Percentiles rank a stretch among this genome's conserved stretches.
Conservation (phyloP, 2,329 filamentous ascomycete genomes). For the Trichoderma citrinoviride region DNA sequence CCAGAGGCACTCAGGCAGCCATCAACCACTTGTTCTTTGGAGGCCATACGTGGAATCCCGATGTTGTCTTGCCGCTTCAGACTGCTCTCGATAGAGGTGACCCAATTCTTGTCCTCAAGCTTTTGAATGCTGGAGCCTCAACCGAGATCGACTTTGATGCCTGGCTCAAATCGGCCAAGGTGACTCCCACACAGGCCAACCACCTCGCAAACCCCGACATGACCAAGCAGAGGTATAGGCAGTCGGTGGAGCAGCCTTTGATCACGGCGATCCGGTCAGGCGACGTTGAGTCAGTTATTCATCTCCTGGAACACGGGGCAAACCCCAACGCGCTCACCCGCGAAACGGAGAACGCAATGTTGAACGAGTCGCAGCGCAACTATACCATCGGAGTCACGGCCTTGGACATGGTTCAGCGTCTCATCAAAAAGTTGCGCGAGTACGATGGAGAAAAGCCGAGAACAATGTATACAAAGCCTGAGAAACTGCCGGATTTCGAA, state of each 20-base stretch:
- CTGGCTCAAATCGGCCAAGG: slow-evolving; percentile 58
- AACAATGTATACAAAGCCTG: slow-evolving; percentile 7
- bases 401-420: slow-evolving; percentile 58
- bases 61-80: slow-evolving; percentile 51
- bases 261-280: slow-evolving; percentile 54
- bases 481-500: slow-evolving; percentile 40
- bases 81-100: slow-evolving; percentile 57
- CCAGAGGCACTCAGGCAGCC: slow-evolving; percentile 58
- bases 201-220: slow-evolving; percentile 42
- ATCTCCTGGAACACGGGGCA: slow-evolving; percentile 62
- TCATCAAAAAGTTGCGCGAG: slow-evolving; percentile 48
- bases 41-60: slow-evolving; percentile 34
- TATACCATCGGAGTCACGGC: slow-evolving; percentile 47
- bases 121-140: slow-evolving; percentile 63
- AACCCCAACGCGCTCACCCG: slow-evolving; percentile 61
- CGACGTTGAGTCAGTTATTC: slow-evolving; percentile 48
- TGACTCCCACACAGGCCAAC: slow-evolving; percentile 39
- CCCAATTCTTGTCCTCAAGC: slow-evolving; percentile 50
- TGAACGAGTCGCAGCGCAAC: slow-evolving; percentile 32
- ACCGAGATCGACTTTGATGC: slow-evolving; percentile 59
- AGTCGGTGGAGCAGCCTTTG: slow-evolving; percentile 60
- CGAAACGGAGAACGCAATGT: slow-evolving; percentile 37
- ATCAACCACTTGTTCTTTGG: slow-evolving; percentile 61
- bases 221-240: slow-evolving; percentile 49
- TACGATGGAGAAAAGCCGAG: slow-evolving; percentile 36